Percentiles rank a stretch among this genome's conserved stretches.
These are phyloP conservation scores for Phaffia tasmanica DNA, from an alignment of 768 basidiomycete genomes.

Conservation along the genomic window DNA sequence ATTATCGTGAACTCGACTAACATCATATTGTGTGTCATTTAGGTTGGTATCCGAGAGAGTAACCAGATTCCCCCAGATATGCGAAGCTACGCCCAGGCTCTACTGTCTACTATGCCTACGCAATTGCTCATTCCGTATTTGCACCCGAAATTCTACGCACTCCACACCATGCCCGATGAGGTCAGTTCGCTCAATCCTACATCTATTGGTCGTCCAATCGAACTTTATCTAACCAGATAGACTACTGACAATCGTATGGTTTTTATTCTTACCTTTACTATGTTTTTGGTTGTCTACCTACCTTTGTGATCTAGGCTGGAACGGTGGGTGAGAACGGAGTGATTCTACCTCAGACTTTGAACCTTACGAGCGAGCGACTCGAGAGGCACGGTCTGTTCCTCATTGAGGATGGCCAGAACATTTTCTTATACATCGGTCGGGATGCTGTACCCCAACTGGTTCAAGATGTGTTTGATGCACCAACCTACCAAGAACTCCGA, in stretches of 20 bases:
- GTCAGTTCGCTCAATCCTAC: too few relatives aligned
- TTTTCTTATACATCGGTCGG: slow-evolving; percentile 97
- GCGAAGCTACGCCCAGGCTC: slow-evolving; percentile 82
- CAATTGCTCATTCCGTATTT: slow-evolving; percentile 87
- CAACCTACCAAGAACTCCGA: slow-evolving; percentile 73
- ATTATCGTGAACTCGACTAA: neutral
- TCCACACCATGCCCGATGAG: slow-evolving; percentile 93
- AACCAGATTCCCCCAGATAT: slow-evolving; percentile 95
- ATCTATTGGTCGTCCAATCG: too few relatives aligned
- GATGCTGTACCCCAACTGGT: slow-evolving; percentile 94
- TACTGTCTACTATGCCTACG: slow-evolving; percentile 80
- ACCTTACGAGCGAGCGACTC: slow-evolving; percentile 85
- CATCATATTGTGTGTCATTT: neutral
- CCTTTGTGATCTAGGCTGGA: slow-evolving; percentile 73
- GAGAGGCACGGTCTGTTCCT: slow-evolving; percentile 91
- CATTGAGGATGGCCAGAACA: slow-evolving; percentile 94
- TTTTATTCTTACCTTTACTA: neutral
- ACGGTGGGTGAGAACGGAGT: slow-evolving; percentile 81
- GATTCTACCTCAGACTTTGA: slow-evolving; percentile 73
- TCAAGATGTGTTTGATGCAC: slow-evolving; percentile 84
- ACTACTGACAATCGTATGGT: neutral
- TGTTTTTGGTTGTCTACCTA: neutral
- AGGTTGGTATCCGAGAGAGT: slow-evolving; percentile 92
- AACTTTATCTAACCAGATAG: neutral
- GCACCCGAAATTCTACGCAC: slow-evolving; percentile 86